Evolutionary conservation across 2,329 filamentous ascomycete genomes (phyloP).

Genomic region (Alternaria sp.): DNA sequence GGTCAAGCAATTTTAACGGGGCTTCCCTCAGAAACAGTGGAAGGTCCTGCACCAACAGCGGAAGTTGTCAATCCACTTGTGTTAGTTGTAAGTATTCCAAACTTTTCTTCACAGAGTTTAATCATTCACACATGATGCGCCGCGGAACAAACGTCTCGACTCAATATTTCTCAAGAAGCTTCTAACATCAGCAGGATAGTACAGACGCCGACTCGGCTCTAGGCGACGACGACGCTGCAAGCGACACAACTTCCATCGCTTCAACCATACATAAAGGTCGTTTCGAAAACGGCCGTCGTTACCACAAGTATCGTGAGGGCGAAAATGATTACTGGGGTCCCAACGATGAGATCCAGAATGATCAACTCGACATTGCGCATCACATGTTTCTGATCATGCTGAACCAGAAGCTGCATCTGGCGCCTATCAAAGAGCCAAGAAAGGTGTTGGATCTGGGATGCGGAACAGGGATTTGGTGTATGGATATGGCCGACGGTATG

Average conservation of each 20-base stretch:
- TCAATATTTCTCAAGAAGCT: not conserved
- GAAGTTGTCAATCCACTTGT: conserved; percentile 19
- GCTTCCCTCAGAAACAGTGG: conserved; percentile 1
- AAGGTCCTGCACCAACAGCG: conserved; percentile 10
- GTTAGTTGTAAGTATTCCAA: conserved; percentile 9
- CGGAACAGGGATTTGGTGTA: conserved; percentile 40
- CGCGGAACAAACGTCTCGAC: not conserved
- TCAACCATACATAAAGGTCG: conserved; percentile 40
- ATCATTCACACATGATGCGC: not conserved
- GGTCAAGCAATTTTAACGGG: not conserved
- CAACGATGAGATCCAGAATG: conserved; percentile 38
- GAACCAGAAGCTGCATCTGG: conserved; percentile 31
- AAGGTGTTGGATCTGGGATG: conserved; percentile 33
- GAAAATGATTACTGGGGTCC: conserved; percentile 42
- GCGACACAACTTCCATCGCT: conserved; percentile 41
- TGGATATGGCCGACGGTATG: conserved; percentile 34
- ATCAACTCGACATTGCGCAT: conserved; percentile 38
- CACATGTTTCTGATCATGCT: conserved; percentile 34
- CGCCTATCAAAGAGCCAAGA: conserved; percentile 28
- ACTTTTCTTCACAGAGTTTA: not conserved
- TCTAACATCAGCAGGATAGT: conserved; percentile 7
- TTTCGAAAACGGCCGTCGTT: conserved; percentile 42
- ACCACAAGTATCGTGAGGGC: conserved; percentile 41
- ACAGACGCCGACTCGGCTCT: conserved; percentile 26
- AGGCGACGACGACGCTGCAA: conserved; percentile 15